Evolutionary conservation across 2,329 filamentous ascomycete species (phyloP).

Genomic region (Rhexocercosporidium sp.): DNA sequence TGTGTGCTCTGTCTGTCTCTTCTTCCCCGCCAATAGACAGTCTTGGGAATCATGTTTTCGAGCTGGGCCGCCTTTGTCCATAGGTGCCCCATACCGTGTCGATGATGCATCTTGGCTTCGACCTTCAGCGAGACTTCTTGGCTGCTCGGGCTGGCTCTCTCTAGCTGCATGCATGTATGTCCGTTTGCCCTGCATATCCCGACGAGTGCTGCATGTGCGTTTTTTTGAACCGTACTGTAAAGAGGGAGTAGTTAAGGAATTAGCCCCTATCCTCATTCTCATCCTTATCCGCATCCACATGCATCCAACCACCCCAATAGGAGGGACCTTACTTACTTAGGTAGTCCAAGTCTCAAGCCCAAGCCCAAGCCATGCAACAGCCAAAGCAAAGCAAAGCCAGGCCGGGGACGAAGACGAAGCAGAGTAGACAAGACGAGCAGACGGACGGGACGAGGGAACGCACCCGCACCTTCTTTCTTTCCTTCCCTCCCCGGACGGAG

Average conservation of each 20-base stretch:
- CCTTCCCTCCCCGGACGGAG: constrained; percentile 9
- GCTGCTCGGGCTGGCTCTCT: neutral
- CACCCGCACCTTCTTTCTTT: neutral
- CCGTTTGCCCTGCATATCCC: neutral
- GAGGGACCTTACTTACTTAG: too few species aligned
- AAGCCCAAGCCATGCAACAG: too few species aligned
- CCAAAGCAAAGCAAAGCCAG: neutral
- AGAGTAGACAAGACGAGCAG: neutral
- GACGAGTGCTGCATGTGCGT: neutral
- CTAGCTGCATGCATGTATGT: neutral
- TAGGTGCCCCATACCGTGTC: neutral
- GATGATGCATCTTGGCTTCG: neutral
- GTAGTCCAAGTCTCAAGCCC: neutral
- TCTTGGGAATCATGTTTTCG: neutral
- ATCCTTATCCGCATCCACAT: too few species aligned
- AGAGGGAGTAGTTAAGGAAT: neutral
- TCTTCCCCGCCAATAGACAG: neutral
- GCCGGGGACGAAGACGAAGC: too few species aligned
- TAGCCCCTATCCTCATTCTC: neutral
- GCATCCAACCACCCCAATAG: neutral
- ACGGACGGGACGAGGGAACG: neutral
- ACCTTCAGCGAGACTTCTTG: neutral
- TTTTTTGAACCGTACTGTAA: neutral
- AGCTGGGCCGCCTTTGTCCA: constrained; percentile 2
- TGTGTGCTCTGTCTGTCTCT: neutral